Conservation (phyloP, 805 yeast genomes). For the Candida verbasci region DNA sequence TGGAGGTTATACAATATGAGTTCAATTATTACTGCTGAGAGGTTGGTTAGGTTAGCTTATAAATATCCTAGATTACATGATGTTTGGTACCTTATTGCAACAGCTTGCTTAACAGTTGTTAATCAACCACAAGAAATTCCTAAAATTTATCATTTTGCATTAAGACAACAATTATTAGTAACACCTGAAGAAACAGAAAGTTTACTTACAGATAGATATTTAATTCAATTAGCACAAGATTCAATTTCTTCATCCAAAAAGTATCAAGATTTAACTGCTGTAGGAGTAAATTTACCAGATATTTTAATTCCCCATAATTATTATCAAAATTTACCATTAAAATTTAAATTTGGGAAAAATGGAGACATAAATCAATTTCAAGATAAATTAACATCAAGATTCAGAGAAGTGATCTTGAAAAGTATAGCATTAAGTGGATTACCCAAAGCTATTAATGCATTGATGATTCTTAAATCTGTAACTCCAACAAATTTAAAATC, state of each 20-base stretch:
- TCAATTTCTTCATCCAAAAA: conserved; percentile 35
- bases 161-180: conserved; percentile 37
- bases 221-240: conserved; percentile 36
- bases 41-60: conserved; percentile 50
- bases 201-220: conserved; percentile 28
- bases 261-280: conserved; percentile 33
- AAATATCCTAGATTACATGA: conserved; percentile 50
- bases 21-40: conserved; percentile 42
- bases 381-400: conserved; percentile 41
- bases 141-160: conserved; percentile 64
- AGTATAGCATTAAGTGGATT: conserved; percentile 77
- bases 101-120: conserved; percentile 76
- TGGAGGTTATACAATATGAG: no score
- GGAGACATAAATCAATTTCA: conserved; percentile 36
- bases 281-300: conserved; percentile 42
- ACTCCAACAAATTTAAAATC: conserved; percentile 51
- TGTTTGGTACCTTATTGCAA: conserved; percentile 76
- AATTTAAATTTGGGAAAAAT: conserved; percentile 27
- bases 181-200: conserved; percentile 12
- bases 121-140: conserved; percentile 83
- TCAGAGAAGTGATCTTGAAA: conserved; percentile 76
- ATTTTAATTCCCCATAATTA: conserved; percentile 36
- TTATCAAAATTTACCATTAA: conserved; percentile 33
- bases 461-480: conserved; percentile 56
- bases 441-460: conserved; percentile 79